Base-by-base conservation (phyloP, 495 filamentous ascomycete genomes). In the Xylaria intraflava region DNA sequence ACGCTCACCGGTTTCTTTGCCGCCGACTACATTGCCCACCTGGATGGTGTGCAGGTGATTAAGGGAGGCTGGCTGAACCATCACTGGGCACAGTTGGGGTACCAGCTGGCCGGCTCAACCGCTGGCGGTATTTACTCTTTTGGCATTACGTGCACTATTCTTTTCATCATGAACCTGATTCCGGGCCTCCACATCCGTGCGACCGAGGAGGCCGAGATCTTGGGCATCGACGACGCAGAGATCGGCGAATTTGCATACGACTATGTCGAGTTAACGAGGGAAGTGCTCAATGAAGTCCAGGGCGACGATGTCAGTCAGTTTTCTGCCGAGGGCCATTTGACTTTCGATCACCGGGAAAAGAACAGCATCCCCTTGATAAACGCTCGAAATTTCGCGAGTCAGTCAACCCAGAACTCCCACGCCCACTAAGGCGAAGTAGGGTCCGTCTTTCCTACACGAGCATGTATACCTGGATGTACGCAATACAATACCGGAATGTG, bases 201-300 rank as follows among this genome's bases (percentile, higher is more conserved):
- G 0, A 74, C 73, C 16, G 88, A 95, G 65, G 88, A 94, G 54
- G 85, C 89, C 29, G 92, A 97, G 70, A 84, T 95, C 33, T 74
- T 91, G 48, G 92, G 92, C 59, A 91, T 96, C 55, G 92, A 97
- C 65, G 92, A 96, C 66, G 84, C 88, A 26, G 90, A 97, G 73
- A 92, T 96, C 65, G 92, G 92, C 66, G 92, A 97, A 75, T 97
- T 96, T 70, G 93, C 93, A 35, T 98, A 98, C 67, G 93, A 97
- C 69, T 97, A 95, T 60, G 92, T 97, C 59, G 92, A 97, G 72
- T 75, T 96, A 54, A 87, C 83, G 35, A 82, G 92, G 46, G 93
- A 96, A 59, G 84, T 95, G 43, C 73, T 88, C 53, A 83, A 81
- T 58, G 74, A 83, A 10, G 77, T 81, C n/a, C 76, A 74, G 14